Evolutionary conservation across 495 filamentous ascomycete species (phyloP), one percentile per base, ranked within the genome.

Genomic region (Penicillium steckii): DNA sequence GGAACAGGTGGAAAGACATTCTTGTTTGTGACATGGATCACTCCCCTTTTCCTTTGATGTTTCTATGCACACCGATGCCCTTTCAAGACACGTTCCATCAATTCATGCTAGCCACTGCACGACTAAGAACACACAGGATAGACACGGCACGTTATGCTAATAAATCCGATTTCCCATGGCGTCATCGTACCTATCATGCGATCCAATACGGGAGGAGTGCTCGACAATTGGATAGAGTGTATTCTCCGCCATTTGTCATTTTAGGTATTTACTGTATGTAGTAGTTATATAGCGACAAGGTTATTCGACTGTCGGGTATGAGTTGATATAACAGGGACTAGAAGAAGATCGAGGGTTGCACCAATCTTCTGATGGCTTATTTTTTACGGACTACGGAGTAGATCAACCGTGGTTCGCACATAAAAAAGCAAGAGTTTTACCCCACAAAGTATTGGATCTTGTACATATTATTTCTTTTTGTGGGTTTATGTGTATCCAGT

Each of bases 291-390:
- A 52, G 38, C 21, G 33, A 43, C 50, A 25, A 18, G 51, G 44
- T 26, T 53, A 48, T 43, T 48, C 44, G 41, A 48, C 44, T 26
- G 33, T 41, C 18, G 26, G 27, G 24, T 13, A 4, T 47, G 51
- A 22, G 37, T 25, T 48, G 51, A 44, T 44, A 48, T 15, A 27
- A 15, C n/a, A 15, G 15, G n/a, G 33, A 37, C 33, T 32, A 32
- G n/a, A 8, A 15, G 33, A 13, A 15, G 33, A 13, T 37, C 33
- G 33, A 22, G 38, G 38, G 38, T 41, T 41, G 38, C 38, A 41
- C 38, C 18, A 41, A 21, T 8, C 9, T 23, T 15, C 38, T n/a
- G 38, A 41, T 41, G 13, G 38, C n/a, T n/a, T n/a, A n/a, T 41
- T n/a, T 41, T n/a, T n/a, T 21, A n/a, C 19, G n/a, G n/a, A n/a